Evolutionary conservation across 202 grass and related monocot species (phyloP).

Genomic region (Zizania palustris): DNA sequence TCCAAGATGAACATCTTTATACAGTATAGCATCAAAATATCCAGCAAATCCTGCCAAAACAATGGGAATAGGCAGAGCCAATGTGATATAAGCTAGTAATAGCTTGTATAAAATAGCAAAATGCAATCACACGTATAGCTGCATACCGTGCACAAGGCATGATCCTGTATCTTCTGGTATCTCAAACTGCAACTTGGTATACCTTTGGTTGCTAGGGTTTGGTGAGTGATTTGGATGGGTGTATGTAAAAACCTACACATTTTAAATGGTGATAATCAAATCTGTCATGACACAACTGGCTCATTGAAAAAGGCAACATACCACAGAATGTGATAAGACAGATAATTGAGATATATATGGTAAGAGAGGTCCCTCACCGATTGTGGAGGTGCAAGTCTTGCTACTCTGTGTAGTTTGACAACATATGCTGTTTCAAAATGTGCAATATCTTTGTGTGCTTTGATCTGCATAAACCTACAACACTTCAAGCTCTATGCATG

Average conservation of each 20-base stretch:
- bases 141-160: slow-evolving; percentile 87
- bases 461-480: slow-evolving; percentile 74
- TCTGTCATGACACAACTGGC: slow-evolving; percentile 19
- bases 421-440: slow-evolving; percentile 99
- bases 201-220: slow-evolving; percentile 77
- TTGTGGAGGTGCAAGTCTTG: slow-evolving; percentile 83
- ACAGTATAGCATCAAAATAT: slow-evolving; percentile 88
- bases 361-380: slow-evolving; percentile 50
- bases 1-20: slow-evolving; percentile 95
- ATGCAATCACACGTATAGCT: slow-evolving; percentile 26
- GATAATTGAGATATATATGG: background rate
- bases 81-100: background rate
- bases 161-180: slow-evolving; percentile 78
- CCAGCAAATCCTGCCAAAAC: slow-evolving; percentile 86
- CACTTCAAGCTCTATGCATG: slow-evolving; percentile 22
- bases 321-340: slow-evolving; percentile 6
- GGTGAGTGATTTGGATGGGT: slow-evolving; percentile 68
- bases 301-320: background rate
- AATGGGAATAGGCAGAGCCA: background rate
- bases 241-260: slow-evolving; percentile 86
- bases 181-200: slow-evolving; percentile 83
- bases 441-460: slow-evolving; percentile 93
- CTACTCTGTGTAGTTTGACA: slow-evolving; percentile 88
- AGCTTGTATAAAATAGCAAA: slow-evolving; percentile 26
- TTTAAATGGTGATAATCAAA: slow-evolving; percentile 30